Conservation (phyloP, 306 rosid genomes). For the Castanospermum australe region DNA sequence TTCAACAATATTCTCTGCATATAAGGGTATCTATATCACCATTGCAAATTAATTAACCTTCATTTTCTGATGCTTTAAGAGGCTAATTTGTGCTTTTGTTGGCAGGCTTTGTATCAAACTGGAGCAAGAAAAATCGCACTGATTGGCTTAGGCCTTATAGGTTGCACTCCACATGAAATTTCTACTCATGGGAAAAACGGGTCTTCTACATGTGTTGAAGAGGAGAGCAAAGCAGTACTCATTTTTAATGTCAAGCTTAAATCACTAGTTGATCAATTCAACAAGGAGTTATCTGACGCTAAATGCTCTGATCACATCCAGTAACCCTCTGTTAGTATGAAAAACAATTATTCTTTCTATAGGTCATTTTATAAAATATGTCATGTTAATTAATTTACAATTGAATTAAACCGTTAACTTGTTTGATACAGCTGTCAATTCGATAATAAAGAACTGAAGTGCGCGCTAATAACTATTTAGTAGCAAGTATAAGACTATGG, state of each 20-base stretch:
- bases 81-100: neutral
- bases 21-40: slow-evolving; percentile 37
- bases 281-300: slow-evolving; percentile 26
- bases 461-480: too few relatives aligned
- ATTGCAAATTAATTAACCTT: too few relatives aligned
- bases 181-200: slow-evolving; percentile 28
- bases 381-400: too few relatives aligned
- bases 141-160: slow-evolving; percentile 41
- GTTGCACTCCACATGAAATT: slow-evolving; percentile 45
- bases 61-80: neutral
- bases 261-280: slow-evolving; percentile 35
- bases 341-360: neutral
- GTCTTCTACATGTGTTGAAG: slow-evolving; percentile 31
- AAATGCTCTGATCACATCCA: neutral
- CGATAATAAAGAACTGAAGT: too few relatives aligned
- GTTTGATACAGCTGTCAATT: too few relatives aligned
- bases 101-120: slow-evolving; percentile 35
- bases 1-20: slow-evolving; percentile 25
- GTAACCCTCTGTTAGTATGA: neutral
- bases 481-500: too few relatives aligned
- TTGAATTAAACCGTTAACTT: too few relatives aligned
- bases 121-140: slow-evolving; percentile 55
- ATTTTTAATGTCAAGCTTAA: slow-evolving; percentile 38
- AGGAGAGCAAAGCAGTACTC: slow-evolving; percentile 20
- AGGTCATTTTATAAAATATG: neutral